Evolutionary conservation across 2,329 filamentous ascomycete species (phyloP), one percentile per base, ranked within the genome.

Genomic region (Cordyceps fumosorosea): DNA sequence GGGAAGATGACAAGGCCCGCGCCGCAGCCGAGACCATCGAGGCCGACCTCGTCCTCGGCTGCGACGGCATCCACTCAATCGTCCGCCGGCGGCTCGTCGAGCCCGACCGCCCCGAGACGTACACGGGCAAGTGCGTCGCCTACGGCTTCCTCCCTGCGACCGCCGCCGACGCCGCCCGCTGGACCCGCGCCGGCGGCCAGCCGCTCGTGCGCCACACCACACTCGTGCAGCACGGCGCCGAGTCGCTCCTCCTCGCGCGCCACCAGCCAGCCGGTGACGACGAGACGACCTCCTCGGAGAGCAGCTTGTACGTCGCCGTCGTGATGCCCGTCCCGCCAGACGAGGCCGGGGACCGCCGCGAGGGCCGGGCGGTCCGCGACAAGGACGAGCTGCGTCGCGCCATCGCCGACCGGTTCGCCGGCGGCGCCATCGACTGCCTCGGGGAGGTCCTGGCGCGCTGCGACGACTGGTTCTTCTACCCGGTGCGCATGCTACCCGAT

Each of bases 61-160:
- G 75, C 65, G 75, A 77, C 65, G 75, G 75, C 2, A 74, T 77
- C 29, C 75, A 77, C 56, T 76, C 74, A 1, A 62, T 65, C 34
- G 72, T 76, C 12, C 72, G 75, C 11, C 67, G 58, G 18, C 44
- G 65, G 2, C 66, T 71, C 56, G 67, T 77, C 22, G 67, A 69
- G 32, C 66, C 68, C 3, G 63, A 48, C 11, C 60, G 65, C 14
- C 56, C 62, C 42, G 67, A 74, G 10, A 70, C 70, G 26, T 77
- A 76, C 63, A 73, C 74, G 1, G 73, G 74, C 22, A 65, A 74
- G 34, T 68, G 62, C 26, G 63, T 52, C 20, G 66, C 67, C 32
- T 69, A 69, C 61, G 69, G 66, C 42, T 68, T 64, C 56, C 63
- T 65, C 29, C 18, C 64, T 5, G 26, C 50, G 22, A 48, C 64